These are phyloP conservation scores for Pulveroboletus sp. DNA, from an alignment of 768 basidiomycete genomes.

Conservation along the genomic window DNA sequence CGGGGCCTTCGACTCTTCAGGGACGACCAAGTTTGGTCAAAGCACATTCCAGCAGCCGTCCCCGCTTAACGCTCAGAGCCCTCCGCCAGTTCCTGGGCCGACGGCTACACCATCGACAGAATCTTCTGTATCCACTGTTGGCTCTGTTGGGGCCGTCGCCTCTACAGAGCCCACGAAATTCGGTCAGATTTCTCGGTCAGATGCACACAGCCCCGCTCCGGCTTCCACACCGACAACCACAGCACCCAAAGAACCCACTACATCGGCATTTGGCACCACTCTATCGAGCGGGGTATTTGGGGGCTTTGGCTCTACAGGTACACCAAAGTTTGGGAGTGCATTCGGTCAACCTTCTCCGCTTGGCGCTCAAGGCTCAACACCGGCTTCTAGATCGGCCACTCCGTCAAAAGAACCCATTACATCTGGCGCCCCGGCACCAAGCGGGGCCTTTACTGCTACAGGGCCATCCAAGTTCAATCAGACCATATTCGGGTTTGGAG, in stretches of 20 bases:
- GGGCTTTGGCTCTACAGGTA: slow-evolving; percentile 29
- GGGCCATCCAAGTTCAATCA: no score
- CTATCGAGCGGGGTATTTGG: slow-evolving; percentile 29
- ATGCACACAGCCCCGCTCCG: slow-evolving; percentile 16
- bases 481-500: slow-evolving; percentile 18
- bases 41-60: slow-evolving; percentile 10
- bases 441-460: no score
- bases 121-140: no score
- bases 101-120: background rate
- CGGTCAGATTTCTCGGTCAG: slow-evolving; percentile 31
- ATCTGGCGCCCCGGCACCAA: no score
- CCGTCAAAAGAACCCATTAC: no score
- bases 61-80: no score
- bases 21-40: slow-evolving; percentile 27
- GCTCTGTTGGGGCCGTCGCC: no score
- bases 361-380: slow-evolving; percentile 13
- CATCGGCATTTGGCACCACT: slow-evolving; percentile 23
- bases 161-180: slow-evolving; percentile 3
- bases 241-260: slow-evolving; percentile 6
- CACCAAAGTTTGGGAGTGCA: slow-evolving; percentile 35
- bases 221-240: slow-evolving; percentile 12
- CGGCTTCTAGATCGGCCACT: no score
- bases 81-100: no score
- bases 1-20: slow-evolving; percentile 31
- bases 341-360: background rate